Base-by-base conservation (phyloP, 1,284 basidiomycete genomes). In the Trichosporon sp. region DNA sequence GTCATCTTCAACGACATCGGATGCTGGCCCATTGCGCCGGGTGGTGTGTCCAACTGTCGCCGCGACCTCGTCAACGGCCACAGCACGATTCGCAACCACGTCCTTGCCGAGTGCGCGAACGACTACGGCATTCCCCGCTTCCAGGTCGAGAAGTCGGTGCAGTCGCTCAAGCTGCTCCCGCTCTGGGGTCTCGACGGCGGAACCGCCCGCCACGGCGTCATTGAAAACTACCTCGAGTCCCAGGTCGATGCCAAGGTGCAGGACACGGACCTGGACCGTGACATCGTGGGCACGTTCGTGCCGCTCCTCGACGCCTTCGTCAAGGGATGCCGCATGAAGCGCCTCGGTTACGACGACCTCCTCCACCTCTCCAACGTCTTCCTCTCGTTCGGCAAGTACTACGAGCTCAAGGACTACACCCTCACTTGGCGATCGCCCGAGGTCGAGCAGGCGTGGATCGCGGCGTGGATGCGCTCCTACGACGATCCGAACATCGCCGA, bases 51-150 rank as follows among this genome's bases (percentile, higher is more conserved):
- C 38, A 69, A 69, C 63, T 72, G 71, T 21, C 71, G 71, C 8
- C 71, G 71, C 16, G 71, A 72, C 37, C 65, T 72, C 8, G 71
- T 72, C 56, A 72, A 72, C 61, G 71, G 68, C 8, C 68, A 69
- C 59, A 63, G 26, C 26, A 68, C 71, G 5, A 72, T 72, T 26
- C 68, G 71, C 38, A 69, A 69, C 46, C 71, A 72, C 51, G 71
- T 72, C 16, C 66, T 72, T 6, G 71, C 71, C 35, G 71, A 72
- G 66, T 72, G 68, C 10, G 71, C 71, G 19, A 72, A 72, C 65
- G 71, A 72, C 37, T 72, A 69, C 26, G 71, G 71, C 12, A 69
- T 66, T n/a, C 71, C 71, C 16, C 59, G 66, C 19, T 72, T 72
- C 61, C 71, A 72, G 38, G 67, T 72, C 4, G 71, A 72, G 59